A percentile compares a stretch with the other conserved stretches of the same genome.
Conservation (phyloP, 2,329 filamentous ascomycete genomes). For the Alternaria postmessia region DNA sequence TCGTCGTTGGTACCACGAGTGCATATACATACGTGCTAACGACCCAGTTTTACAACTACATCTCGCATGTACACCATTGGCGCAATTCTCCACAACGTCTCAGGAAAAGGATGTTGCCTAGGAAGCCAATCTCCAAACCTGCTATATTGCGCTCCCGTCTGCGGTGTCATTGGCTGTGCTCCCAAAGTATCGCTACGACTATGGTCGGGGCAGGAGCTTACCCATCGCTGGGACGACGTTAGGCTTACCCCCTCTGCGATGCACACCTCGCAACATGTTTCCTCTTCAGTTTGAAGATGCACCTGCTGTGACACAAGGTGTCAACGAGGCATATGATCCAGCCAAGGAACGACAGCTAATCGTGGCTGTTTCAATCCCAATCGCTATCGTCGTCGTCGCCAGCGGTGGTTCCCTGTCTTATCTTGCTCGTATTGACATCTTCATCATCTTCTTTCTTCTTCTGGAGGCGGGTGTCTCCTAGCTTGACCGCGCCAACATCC, state of each 20-base stretch:
- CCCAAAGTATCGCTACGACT: background rate
- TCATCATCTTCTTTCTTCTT: constrained; percentile 63
- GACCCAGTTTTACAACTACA: too few species aligned
- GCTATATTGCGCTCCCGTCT: background rate
- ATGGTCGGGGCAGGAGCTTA: background rate
- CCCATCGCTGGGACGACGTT: background rate
- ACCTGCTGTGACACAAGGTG: background rate
- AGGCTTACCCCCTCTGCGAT: background rate
- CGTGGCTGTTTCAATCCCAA: constrained; percentile 61
- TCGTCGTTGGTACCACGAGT: too few species aligned
- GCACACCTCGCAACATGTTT: background rate
- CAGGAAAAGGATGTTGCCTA: too few species aligned
- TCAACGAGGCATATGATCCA: background rate
- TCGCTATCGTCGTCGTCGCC: constrained; percentile 63
- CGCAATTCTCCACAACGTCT: too few species aligned
- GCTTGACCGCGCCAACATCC: constrained; percentile 79
- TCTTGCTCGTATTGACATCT: constrained; percentile 61
- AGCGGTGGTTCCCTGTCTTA: constrained; percentile 50
- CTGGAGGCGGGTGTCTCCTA: constrained; percentile 79
- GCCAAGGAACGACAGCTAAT: background rate
- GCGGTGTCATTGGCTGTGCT: background rate
- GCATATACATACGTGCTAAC: too few species aligned
- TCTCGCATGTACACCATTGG: too few species aligned
- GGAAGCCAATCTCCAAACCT: too few species aligned
- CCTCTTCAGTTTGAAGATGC: background rate